Conservation (phyloP, 345 rosid species). For the Bruguiera sexangula region DNA sequence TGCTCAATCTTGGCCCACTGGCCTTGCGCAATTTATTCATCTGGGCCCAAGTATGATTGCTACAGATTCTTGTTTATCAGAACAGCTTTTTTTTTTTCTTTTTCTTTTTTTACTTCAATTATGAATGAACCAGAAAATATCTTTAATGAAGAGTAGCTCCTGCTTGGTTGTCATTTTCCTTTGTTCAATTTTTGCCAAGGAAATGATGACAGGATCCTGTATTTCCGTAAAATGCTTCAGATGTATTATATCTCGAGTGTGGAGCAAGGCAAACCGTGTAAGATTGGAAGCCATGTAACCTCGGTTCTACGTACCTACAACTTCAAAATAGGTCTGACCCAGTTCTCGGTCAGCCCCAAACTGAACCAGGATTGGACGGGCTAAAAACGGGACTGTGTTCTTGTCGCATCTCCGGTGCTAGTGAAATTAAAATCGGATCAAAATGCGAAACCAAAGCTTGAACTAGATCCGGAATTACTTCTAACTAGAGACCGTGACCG, state of each 20-base stretch:
- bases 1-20: not conserved
- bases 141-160: conserved; percentile 3
- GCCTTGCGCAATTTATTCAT: not conserved
- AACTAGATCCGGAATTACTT: no score
- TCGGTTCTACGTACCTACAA: no score
- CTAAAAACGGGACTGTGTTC: no score
- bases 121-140: conserved; percentile 10
- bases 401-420: no score
- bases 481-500: no score
- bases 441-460: no score
- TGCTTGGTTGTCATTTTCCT: conserved; percentile 8
- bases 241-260: not conserved
- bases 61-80: not conserved
- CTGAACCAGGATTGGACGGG: no score
- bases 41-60: not conserved
- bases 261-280: not conserved
- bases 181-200: not conserved
- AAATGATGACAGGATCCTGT: not conserved
- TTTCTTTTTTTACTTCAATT: conserved; percentile 12
- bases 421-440: no score
- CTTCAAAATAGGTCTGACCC: no score
- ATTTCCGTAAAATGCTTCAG: not conserved
- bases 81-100: not conserved
- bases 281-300: no score
- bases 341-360: no score